phyloP scores from a whole-genome alignment of 2,329 filamentous ascomycete genomes.

The Cladosporium velox region DNA sequence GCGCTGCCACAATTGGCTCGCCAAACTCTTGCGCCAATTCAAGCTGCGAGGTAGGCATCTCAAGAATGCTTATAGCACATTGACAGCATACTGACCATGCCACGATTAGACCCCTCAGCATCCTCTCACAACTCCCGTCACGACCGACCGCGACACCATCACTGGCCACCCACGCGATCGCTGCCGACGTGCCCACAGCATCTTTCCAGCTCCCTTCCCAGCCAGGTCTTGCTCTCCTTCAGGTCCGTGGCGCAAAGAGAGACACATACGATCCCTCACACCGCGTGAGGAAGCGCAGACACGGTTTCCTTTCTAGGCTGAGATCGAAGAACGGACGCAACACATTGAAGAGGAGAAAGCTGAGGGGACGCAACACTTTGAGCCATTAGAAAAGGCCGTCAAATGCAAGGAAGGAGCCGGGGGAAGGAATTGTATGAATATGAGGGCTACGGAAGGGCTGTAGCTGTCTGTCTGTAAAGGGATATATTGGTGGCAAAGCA shows the following conservation, averaged over 20 bases:
- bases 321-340: slow-evolving; percentile 56
- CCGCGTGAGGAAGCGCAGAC: slow-evolving; percentile 61
- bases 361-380: slow-evolving; percentile 55
- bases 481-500: slow-evolving; percentile 2
- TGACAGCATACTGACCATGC: neutral
- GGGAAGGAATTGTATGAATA: slow-evolving; percentile 15
- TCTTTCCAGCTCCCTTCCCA: slow-evolving; percentile 23
- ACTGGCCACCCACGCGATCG: slow-evolving; percentile 15
- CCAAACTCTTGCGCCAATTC: slow-evolving; percentile 3
- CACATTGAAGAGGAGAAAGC: slow-evolving; percentile 55
- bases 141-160: slow-evolving; percentile 25
- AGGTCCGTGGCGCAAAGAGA: slow-evolving; percentile 52
- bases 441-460: neutral
- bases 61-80: neutral
- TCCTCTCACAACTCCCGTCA: slow-evolving; percentile 26
- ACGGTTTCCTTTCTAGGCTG: slow-evolving; percentile 60
- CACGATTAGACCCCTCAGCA: slow-evolving; percentile 27
- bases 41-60: slow-evolving; percentile 12
- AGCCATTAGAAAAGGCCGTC: slow-evolving; percentile 46
- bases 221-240: slow-evolving; percentile 39
- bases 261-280: slow-evolving; percentile 62
- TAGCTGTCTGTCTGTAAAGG: neutral
- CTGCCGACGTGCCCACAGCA: slow-evolving; percentile 24
- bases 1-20: slow-evolving; percentile 18
- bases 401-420: neutral